A percentile compares a stretch with the other conserved stretches of the same genome.
Conservation (phyloP, 768 basidiomycete genomes). For the Steccherinum ochraceum region DNA sequence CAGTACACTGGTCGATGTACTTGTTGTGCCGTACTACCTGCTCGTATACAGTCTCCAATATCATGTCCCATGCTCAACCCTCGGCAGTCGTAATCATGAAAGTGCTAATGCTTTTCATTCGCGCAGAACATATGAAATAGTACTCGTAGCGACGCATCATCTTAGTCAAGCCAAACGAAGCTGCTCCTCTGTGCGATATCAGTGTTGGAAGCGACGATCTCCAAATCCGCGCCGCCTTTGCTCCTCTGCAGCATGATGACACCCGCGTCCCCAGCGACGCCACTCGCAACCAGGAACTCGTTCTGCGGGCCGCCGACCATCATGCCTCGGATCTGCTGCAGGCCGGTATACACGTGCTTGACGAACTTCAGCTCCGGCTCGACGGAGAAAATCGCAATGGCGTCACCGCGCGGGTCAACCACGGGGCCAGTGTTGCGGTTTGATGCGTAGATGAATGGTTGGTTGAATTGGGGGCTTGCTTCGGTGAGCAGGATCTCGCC, state of each 20-base stretch:
- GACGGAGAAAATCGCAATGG: constrained; percentile 56
- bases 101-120: too few species aligned
- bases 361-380: constrained; percentile 37
- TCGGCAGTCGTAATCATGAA: too few species aligned
- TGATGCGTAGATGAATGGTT: constrained; percentile 56
- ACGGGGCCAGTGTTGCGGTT: constrained; percentile 52
- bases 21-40: too few species aligned
- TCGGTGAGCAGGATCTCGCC: constrained; percentile 60
- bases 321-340: constrained; percentile 64
- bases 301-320: constrained; percentile 44
- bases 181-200: constrained; percentile 44
- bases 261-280: constrained; percentile 46
- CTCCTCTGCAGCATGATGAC: constrained; percentile 51
- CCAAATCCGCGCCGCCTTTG: constrained; percentile 45
- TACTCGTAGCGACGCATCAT: too few species aligned
- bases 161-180: constrained; percentile 43
- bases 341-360: constrained; percentile 54
- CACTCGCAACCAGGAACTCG: constrained; percentile 50
- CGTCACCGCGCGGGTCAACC: constrained; percentile 48
- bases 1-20: too few species aligned
- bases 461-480: constrained; percentile 38
- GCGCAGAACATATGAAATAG: too few species aligned
- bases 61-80: too few species aligned
- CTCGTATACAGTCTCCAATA: too few species aligned
- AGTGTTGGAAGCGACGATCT: constrained; percentile 46